Evolutionary conservation across 2,329 filamentous ascomycete species (phyloP).

Genomic region (Gnomoniopsis sp.): DNA sequence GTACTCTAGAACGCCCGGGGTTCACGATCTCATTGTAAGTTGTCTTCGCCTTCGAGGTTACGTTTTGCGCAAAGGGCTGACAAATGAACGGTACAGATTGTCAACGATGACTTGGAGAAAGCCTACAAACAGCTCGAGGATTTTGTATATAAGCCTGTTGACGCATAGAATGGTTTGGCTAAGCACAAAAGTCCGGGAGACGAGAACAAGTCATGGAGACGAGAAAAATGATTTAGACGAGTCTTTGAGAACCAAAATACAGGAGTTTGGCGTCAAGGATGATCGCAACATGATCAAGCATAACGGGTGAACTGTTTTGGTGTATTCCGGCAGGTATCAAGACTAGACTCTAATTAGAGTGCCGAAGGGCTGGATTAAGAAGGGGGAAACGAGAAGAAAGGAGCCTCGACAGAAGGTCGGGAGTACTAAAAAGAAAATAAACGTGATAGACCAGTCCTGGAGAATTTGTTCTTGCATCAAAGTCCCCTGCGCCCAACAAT

Average conservation of each 20-base stretch:
- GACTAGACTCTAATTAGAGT: constrained; percentile 41
- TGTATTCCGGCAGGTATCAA: constrained; percentile 39
- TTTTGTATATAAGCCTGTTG: constrained; percentile 39
- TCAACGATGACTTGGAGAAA: constrained; percentile 42
- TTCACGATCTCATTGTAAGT: constrained; percentile 37
- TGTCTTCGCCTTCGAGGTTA: neutral
- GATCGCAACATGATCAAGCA: neutral
- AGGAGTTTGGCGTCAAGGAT: neutral
- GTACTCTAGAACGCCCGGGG: constrained; percentile 64
- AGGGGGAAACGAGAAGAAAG: constrained; percentile 25
- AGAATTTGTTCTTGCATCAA: constrained; percentile 31
- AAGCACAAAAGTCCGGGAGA: neutral
- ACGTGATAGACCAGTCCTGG: constrained; percentile 36
- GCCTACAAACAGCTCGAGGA: constrained; percentile 52
- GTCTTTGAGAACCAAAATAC: constrained; percentile 10
- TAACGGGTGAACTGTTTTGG: constrained; percentile 13
- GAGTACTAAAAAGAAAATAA: constrained; percentile 45
- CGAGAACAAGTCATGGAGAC: neutral
- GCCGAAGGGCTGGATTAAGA: constrained; percentile 25
- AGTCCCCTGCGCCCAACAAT: constrained; percentile 23
- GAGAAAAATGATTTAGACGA: neutral
- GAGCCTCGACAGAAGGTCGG: constrained; percentile 28
- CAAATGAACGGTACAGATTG: constrained; percentile 21
- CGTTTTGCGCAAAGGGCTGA: neutral
- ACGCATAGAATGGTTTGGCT: neutral